Conservation (phyloP, 306 rosid genomes). For the Potentilla sterilis region DNA sequence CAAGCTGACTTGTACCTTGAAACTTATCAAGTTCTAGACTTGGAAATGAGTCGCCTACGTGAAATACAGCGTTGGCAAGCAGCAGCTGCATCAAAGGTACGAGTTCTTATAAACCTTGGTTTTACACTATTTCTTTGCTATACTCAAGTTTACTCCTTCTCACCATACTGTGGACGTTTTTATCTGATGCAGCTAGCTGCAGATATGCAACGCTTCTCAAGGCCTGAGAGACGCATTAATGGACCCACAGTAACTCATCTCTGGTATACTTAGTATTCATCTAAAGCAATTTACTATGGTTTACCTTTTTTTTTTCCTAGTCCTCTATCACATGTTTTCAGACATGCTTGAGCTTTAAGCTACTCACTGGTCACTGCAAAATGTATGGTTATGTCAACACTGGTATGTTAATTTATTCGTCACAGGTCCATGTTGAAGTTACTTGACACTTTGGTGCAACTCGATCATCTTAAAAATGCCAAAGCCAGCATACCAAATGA, state of each 20-base stretch:
- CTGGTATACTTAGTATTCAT: conserved; percentile 54
- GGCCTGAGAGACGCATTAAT: conserved; percentile 96
- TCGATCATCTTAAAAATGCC: conserved; percentile 97
- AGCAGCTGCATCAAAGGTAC: conserved; percentile 87
- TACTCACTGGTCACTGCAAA: conserved; percentile 1
- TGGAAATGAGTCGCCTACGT: conserved; percentile 98
- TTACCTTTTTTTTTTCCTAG: not conserved
- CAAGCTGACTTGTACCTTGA: conserved; percentile 96
- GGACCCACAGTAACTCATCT: conserved; percentile 95
- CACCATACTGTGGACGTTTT: conserved; percentile 20
- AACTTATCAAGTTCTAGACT: conserved; percentile 95
- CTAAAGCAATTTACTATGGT: conserved; percentile 7
- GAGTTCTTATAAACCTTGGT: conserved; percentile 5
- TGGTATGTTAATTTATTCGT: conserved; percentile 29
- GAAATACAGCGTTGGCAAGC: conserved; percentile 98
- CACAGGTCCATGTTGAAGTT: conserved; percentile 94
- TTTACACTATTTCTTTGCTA: conserved; percentile 13
- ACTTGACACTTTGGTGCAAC: conserved; percentile 95
- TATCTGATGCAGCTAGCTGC: conserved; percentile 75
- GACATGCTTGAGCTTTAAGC: conserved; percentile 6
- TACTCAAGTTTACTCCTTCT: conserved; percentile 14
- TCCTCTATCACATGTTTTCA: not conserved
- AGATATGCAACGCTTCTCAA: conserved; percentile 98
- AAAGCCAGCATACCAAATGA: conserved; percentile 99
- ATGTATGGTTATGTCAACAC: not conserved